These are phyloP conservation scores for Suillus hirtellus DNA, from an alignment of 768 basidiomycete species.

Conservation along the genomic window DNA sequence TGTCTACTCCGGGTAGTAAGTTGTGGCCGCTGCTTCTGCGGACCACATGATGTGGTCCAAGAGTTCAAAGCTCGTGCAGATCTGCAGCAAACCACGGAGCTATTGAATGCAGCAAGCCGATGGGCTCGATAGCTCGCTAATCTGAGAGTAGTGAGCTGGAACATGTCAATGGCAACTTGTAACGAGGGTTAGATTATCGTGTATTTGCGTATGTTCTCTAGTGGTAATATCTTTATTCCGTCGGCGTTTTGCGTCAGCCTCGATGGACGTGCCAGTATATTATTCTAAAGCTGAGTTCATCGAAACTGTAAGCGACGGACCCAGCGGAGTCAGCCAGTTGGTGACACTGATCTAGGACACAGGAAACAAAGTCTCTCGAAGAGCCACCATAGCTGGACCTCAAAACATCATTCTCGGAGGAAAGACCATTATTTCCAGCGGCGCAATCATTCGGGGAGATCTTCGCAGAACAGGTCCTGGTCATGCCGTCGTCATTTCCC, in stretches of 20 bases:
- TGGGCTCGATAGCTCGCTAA: neutral
- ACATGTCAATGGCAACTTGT: neutral
- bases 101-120: neutral
- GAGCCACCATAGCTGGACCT: conserved; percentile 88
- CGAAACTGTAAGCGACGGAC: conserved; percentile 64
- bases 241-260: neutral
- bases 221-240: too few relatives aligned
- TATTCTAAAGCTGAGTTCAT: conserved; percentile 86
- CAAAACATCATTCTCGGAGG: conserved; percentile 97
- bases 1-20: conserved; percentile 11
- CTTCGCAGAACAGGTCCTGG: conserved; percentile 86
- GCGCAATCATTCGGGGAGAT: conserved; percentile 92
- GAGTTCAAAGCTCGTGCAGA: neutral
- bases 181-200: neutral
- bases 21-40: conserved; percentile 13
- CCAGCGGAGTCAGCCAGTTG: neutral
- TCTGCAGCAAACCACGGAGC: neutral
- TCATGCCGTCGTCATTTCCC: conserved; percentile 89
- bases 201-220: neutral
- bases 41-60: neutral
- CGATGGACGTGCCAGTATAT: conserved; percentile 73
- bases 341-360: conserved; percentile 63
- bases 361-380: conserved; percentile 93
- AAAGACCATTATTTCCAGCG: conserved; percentile 91
- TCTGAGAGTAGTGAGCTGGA: neutral